Percentiles rank a stretch among this genome's conserved stretches.
Evolutionary conservation across 1,139 yeast genomes (phyloP).

Genomic region (Yamadazyma aaseri): DNA sequence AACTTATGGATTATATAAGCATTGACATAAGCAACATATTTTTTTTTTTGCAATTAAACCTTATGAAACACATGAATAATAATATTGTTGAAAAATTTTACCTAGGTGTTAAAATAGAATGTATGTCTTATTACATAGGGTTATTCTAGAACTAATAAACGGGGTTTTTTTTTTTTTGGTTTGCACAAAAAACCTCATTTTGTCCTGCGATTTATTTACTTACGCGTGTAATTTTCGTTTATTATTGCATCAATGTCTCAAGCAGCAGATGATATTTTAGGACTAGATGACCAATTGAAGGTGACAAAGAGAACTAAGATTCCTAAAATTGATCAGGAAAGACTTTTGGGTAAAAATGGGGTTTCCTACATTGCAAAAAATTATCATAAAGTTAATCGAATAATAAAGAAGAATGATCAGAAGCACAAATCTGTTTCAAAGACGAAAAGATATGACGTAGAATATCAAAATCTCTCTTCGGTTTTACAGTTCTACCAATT

Average conservation of each 20-base stretch:
- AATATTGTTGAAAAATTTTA: too few species aligned
- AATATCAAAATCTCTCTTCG: slow-evolving; percentile 39
- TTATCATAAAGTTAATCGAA: slow-evolving; percentile 30
- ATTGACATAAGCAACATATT: too few species aligned
- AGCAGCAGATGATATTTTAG: slow-evolving; percentile 30
- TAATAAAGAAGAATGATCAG: slow-evolving; percentile 30
- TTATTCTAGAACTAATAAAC: too few species aligned
- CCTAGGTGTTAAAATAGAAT: too few species aligned
- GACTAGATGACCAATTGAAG: slow-evolving; percentile 42
- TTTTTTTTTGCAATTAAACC: too few species aligned
- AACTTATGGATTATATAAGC: too few species aligned
- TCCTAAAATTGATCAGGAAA: slow-evolving; percentile 50
- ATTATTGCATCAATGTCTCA: slow-evolving; percentile 4
- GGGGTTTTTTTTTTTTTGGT: too few species aligned
- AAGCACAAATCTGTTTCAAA: slow-evolving; percentile 9
- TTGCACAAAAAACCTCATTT: too few species aligned
- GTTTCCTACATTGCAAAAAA: slow-evolving; percentile 45
- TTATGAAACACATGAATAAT: too few species aligned
- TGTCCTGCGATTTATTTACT: too few species aligned
- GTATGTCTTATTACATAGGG: too few species aligned
- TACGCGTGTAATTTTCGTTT: neutral
- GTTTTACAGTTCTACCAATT: slow-evolving; percentile 70
- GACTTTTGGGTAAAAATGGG: slow-evolving; percentile 48
- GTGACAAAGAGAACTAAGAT: slow-evolving; percentile 30
- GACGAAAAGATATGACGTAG: slow-evolving; percentile 35